Conservation (phyloP, 495 filamentous ascomycete genomes). For the Penicillium flavigenum region DNA sequence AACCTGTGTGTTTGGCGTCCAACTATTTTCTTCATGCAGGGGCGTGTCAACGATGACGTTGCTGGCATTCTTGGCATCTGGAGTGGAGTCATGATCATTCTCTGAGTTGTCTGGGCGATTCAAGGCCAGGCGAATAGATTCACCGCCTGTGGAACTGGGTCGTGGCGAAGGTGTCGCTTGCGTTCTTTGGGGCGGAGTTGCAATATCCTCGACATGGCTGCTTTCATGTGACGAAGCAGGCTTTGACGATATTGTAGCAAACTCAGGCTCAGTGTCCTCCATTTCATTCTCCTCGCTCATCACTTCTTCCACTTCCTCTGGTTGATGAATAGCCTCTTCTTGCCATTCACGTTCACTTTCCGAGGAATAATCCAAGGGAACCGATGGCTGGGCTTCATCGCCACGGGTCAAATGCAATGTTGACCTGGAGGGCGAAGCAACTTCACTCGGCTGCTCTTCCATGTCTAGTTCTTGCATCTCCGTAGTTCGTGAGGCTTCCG, state of each 20-base stretch:
- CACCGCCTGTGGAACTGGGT: constrained; percentile 18
- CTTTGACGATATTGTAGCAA: background rate
- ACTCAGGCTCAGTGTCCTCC: constrained; percentile 24
- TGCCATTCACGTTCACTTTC: constrained; percentile 10
- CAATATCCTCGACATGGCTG: constrained; percentile 16
- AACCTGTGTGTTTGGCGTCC: constrained; percentile 15
- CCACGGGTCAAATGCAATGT: background rate
- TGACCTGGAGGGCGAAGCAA: background rate
- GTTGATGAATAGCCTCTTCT: constrained; percentile 10
- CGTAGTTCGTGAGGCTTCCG: background rate
- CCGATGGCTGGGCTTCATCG: background rate
- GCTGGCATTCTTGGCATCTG: constrained; percentile 11
- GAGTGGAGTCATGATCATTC: constrained; percentile 16
- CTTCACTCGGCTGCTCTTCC: background rate
- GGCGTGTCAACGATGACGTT: constrained; percentile 14
- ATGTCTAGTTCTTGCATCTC: background rate
- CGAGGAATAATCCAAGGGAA: background rate
- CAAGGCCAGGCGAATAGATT: constrained; percentile 20
- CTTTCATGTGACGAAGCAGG: constrained; percentile 22
- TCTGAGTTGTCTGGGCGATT: constrained; percentile 34
- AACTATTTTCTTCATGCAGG: constrained; percentile 18
- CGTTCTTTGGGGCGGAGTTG: constrained; percentile 9
- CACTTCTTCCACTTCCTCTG: constrained; percentile 21
- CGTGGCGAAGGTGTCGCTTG: constrained; percentile 18
- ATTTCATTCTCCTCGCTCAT: constrained; percentile 18